These are phyloP conservation scores for Trypanosomatidae sp. DNA, from an alignment of 208 protist genomes.

Conservation along the genomic window DNA sequence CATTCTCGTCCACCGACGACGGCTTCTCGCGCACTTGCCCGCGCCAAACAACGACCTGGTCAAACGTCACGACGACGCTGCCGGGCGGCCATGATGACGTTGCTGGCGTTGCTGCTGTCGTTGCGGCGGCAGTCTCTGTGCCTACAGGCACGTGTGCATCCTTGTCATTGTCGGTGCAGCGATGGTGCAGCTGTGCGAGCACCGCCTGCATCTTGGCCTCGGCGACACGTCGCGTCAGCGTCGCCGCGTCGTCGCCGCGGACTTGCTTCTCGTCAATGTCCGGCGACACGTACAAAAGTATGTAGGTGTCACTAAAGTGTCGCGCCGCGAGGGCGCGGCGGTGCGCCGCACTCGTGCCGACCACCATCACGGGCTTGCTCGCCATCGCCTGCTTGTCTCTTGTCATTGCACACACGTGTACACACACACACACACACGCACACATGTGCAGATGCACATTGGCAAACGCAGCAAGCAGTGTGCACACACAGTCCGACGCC, in stretches of 20 bases:
- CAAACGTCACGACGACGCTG: slow-evolving; percentile 59
- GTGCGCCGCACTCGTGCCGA: slow-evolving; percentile 53
- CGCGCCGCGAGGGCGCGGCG: slow-evolving; percentile 17
- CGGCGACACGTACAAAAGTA: slow-evolving; percentile 37
- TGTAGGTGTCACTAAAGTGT: slow-evolving; percentile 25
- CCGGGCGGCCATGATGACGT: slow-evolving; percentile 4
- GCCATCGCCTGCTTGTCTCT: neutral
- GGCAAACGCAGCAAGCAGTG: too few relatives aligned
- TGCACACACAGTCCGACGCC: too few relatives aligned
- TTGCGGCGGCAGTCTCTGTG: neutral
- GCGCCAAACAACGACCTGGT: slow-evolving; percentile 72
- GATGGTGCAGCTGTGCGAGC: too few relatives aligned
- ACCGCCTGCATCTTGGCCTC: slow-evolving; percentile 21
- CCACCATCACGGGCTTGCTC: slow-evolving; percentile 34
- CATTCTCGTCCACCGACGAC: slow-evolving; percentile 16
- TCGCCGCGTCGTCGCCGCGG: slow-evolving; percentile 24
- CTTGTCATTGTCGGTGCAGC: slow-evolving; percentile 2
- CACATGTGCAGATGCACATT: too few relatives aligned
- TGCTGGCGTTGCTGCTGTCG: too few relatives aligned
- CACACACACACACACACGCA: too few relatives aligned
- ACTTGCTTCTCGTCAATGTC: slow-evolving; percentile 77
- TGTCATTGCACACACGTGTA: too few relatives aligned
- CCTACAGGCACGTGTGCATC: too few relatives aligned
- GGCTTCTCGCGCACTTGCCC: slow-evolving; percentile 80
- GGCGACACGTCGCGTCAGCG: slow-evolving; percentile 33